These are phyloP conservation scores for Eimeria maxima DNA, from an alignment of 169 alveolate species.

Conservation along the genomic window DNA sequence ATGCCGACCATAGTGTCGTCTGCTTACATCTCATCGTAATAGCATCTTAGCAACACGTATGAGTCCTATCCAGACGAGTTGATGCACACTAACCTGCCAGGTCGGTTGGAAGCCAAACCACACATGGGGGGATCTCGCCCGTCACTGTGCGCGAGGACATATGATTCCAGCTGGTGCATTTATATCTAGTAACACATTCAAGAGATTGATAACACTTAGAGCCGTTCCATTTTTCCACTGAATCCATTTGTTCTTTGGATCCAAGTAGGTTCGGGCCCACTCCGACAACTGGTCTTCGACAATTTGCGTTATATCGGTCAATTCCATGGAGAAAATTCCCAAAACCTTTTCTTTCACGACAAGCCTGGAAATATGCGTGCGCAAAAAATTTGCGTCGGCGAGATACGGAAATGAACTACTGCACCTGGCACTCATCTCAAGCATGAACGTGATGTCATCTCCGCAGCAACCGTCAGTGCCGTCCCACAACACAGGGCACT, in stretches of 20 bases:
- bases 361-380: constrained; percentile 44
- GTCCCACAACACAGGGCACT: constrained; percentile 79
- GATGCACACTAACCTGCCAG: background rate
- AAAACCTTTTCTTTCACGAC: constrained; percentile 54
- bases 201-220: constrained; percentile 22
- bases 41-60: background rate
- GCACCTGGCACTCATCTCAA: constrained; percentile 45
- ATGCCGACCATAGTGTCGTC: background rate
- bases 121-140: background rate
- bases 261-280: constrained; percentile 22
- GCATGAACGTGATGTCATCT: constrained; percentile 30
- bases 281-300: constrained; percentile 66
- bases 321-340: constrained; percentile 67
- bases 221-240: constrained; percentile 58
- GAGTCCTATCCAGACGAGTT: background rate
- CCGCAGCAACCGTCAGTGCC: constrained; percentile 81
- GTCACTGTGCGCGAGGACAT: constrained; percentile 40
- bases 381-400: background rate
- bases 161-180: constrained; percentile 80
- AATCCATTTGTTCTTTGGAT: constrained; percentile 51
- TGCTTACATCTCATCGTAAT: background rate
- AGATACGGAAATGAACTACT: constrained; percentile 20
- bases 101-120: background rate
- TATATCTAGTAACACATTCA: constrained; percentile 48
- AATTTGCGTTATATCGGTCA: constrained; percentile 64